Conservation (phyloP, 2,329 filamentous ascomycete genomes). For the Ceratocystis ficicola region DNA sequence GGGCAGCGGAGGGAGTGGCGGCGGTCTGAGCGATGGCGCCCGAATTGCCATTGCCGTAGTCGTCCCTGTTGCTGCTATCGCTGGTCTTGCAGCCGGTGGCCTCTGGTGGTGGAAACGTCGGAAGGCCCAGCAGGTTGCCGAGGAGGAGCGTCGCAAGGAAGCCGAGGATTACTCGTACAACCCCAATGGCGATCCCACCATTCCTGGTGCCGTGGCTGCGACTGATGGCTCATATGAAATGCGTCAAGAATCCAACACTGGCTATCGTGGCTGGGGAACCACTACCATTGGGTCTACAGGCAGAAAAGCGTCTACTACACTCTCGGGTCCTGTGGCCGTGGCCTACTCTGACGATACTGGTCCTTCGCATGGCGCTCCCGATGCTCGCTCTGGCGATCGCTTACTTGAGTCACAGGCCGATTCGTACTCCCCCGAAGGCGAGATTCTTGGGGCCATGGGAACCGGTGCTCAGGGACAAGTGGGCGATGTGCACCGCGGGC, state of each 20-base stretch:
- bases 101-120: conserved; percentile 82
- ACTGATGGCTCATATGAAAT: conserved; percentile 55
- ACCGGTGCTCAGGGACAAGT: conserved; percentile 38
- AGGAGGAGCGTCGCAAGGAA: conserved; percentile 85
- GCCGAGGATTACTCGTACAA: conserved; percentile 97
- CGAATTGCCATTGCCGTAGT: conserved; percentile 89
- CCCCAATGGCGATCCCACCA: conserved; percentile 84
- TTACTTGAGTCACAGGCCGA: conserved; percentile 38
- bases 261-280: conserved; percentile 91
- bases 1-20: conserved; percentile 24
- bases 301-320: conserved; percentile 77
- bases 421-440: conserved; percentile 54
- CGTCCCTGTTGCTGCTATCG: conserved; percentile 80
- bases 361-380: conserved; percentile 55
- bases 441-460: conserved; percentile 73
- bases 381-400: conserved; percentile 57
- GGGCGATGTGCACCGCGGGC: conserved; percentile 68
- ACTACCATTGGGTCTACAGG: conserved; percentile 51
- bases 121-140: conserved; percentile 70
- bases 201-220: conserved; percentile 40
- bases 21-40: conserved; percentile 47
- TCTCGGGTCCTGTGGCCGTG: conserved; percentile 58
- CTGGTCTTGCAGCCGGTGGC: conserved; percentile 61
- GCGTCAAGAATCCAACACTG: conserved; percentile 61
- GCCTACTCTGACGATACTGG: conserved; percentile 55